Evolutionary conservation across 371 early-diverging fungal genomes (phyloP).

Genomic region (Nematocida sp.): DNA sequence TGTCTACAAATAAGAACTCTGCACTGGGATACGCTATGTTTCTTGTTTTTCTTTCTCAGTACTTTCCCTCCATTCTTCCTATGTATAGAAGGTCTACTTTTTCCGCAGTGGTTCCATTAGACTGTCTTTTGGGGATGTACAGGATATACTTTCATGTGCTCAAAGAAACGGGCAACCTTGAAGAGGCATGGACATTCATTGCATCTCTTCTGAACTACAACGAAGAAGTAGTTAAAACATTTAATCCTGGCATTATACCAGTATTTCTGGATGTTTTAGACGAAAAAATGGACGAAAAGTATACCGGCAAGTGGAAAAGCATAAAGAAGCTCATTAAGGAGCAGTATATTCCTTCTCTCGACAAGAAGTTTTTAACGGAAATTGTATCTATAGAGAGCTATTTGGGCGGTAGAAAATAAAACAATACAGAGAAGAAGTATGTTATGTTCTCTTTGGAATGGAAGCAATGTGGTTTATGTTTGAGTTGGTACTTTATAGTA

Average conservation of each 20-base stretch:
- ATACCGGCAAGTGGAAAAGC: not conserved
- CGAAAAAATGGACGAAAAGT: not conserved
- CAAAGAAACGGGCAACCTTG: slow-evolving; percentile 1
- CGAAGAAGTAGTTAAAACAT: slow-evolving; percentile 4
- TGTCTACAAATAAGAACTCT: slow-evolving; percentile 52
- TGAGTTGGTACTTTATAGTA: not conserved
- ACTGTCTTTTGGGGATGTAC: slow-evolving; percentile 55
- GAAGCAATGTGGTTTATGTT: too few relatives aligned
- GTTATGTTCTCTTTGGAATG: too few relatives aligned
- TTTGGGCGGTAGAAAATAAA: too few relatives aligned
- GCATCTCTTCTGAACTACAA: slow-evolving; percentile 54
- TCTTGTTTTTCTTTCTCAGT: slow-evolving; percentile 34
- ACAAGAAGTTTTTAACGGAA: not conserved
- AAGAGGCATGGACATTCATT: slow-evolving; percentile 60
- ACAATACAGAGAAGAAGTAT: too few relatives aligned
- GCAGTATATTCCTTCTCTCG: slow-evolving; percentile 21
- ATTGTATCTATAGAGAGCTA: not conserved
- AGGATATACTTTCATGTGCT: slow-evolving; percentile 56
- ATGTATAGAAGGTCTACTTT: slow-evolving; percentile 24
- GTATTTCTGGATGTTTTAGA: slow-evolving; percentile 37
- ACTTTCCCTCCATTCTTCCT: slow-evolving; percentile 1
- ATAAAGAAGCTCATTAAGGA: not conserved
- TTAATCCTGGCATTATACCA: slow-evolving; percentile 23
- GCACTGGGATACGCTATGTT: slow-evolving; percentile 50
- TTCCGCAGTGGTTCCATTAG: slow-evolving; percentile 21